Evolutionary conservation across 208 protist genomes (phyloP), one percentile per base, ranked within the genome.

Genomic region (Trypanosoma vivax): DNA sequence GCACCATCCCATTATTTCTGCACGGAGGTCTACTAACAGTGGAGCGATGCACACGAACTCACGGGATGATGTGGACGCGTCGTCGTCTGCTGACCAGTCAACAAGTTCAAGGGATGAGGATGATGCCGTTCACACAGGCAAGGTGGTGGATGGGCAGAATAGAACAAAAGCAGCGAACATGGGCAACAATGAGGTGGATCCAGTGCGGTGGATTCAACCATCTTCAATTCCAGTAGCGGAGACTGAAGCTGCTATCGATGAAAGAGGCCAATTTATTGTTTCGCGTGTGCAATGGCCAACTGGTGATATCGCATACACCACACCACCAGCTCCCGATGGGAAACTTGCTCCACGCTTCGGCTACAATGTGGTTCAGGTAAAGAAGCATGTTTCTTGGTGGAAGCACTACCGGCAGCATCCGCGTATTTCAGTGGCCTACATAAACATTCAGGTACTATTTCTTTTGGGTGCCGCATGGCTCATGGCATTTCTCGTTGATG

Each of bases 301-400:
- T 1, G 85, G 85, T 6, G 80, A 88, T 56, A 53, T 90, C 3
- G 81, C 85, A 50, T 92, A 92, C 65, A 68, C 48, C 13, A 90
- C 85, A 1, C 85, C 85, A 13, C 58, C 78, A 0, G 76, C 85
- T 0, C 62, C 73, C 0, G 79, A 89, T 28, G 76, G 77, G 38
- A 84, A 82, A 43, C 60, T 92, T 1, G 73, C 75, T 2, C 81
- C 85, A 0, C 80, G 85, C 14, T 92, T 92, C 19, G 85, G 85
- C 14, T 92, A 92, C 55, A 89, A 92, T 48, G 66, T 92, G 4
- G 79, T 92, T 61, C 79, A 87, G 54, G 85, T 92, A 31, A 79
- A 80, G 54, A 92, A 92, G 56, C 63, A 83, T 50, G 76, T 88
- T 34, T 90, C 85, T 40, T 92, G 85, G 85, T 92, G 85, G 81